phyloP scores from a whole-genome alignment of 2,329 filamentous ascomycete genomes.

The Plenodomus lindquistii region DNA sequence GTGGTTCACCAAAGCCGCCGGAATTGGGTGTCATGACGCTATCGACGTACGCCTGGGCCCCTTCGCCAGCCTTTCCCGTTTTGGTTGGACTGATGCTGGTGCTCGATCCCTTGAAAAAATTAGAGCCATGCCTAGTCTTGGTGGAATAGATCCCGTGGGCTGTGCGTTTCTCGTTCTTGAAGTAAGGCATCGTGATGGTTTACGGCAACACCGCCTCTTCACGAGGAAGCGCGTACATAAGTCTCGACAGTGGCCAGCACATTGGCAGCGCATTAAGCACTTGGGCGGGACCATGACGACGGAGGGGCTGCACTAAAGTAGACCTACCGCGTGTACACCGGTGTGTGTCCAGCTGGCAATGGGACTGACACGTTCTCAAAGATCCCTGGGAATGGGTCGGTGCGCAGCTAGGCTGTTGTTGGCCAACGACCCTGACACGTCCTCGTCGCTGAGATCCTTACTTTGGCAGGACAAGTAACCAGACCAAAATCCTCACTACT shows the following conservation, averaged over 20 bases:
- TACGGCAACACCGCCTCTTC: background rate
- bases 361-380: background rate
- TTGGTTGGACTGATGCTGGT: slow-evolving; percentile 25
- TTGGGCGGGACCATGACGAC: background rate
- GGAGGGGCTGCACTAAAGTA: background rate
- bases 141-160: slow-evolving; percentile 35
- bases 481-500: background rate
- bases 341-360: background rate
- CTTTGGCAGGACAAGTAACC: background rate
- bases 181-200: slow-evolving; percentile 22
- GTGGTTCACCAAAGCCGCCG: slow-evolving; percentile 29
- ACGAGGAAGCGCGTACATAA: slow-evolving; percentile 1
- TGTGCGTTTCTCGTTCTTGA: slow-evolving; percentile 38
- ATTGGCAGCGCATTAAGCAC: background rate
- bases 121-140: slow-evolving; percentile 22
- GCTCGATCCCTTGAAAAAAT: slow-evolving; percentile 23
- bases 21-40: slow-evolving; percentile 32
- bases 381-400: background rate
- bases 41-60: slow-evolving; percentile 27
- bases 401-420: background rate
- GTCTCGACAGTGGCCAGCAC: slow-evolving; percentile 1
- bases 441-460: background rate
- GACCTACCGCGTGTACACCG: background rate
- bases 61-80: slow-evolving; percentile 30
- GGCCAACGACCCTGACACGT: background rate